Conservation (phyloP, 2,329 filamentous ascomycete species). For the Aspergillus sp. region DNA sequence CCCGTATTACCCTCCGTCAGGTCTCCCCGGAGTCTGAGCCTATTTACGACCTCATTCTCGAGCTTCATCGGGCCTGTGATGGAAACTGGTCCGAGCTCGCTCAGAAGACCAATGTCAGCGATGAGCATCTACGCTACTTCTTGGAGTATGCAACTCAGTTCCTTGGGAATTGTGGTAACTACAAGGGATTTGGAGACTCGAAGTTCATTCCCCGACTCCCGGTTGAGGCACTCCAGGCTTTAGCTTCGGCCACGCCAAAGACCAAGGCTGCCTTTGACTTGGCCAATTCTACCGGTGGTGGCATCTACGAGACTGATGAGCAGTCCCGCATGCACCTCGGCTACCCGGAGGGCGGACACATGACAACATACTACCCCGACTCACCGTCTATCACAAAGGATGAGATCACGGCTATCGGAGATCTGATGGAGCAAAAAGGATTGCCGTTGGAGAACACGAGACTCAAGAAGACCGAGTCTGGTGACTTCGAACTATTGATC, state of each 20-base stretch:
- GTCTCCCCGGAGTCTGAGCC: slow-evolving; percentile 78
- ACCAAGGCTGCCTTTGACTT: slow-evolving; percentile 66
- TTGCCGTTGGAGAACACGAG: slow-evolving; percentile 75
- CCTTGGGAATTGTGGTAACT: slow-evolving; percentile 78
- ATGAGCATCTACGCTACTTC: slow-evolving; percentile 67
- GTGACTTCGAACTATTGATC: slow-evolving; percentile 71
- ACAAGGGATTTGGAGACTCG: slow-evolving; percentile 82
- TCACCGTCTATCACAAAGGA: slow-evolving; percentile 71
- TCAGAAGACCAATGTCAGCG: slow-evolving; percentile 63
- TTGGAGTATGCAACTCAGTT: slow-evolving; percentile 78
- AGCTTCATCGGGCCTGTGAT: slow-evolving; percentile 64
- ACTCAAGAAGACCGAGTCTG: slow-evolving; percentile 65
- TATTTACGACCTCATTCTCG: slow-evolving; percentile 79
- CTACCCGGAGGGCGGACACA: slow-evolving; percentile 71
- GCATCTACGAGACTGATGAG: slow-evolving; percentile 69
- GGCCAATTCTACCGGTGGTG: slow-evolving; percentile 60
- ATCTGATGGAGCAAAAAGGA: slow-evolving; percentile 70
- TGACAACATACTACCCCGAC: slow-evolving; percentile 81
- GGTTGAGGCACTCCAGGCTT: slow-evolving; percentile 63
- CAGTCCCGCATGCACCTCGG: slow-evolving; percentile 72
- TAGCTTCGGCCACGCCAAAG: slow-evolving; percentile 62
- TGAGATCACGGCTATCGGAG: slow-evolving; percentile 72
- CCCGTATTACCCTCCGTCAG: slow-evolving; percentile 76
- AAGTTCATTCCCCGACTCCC: slow-evolving; percentile 77
- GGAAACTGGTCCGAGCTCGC: slow-evolving; percentile 73